These are phyloP conservation scores for Westerdykella aurantiaca DNA, from an alignment of 2,329 filamentous ascomycete species.

Conservation along the genomic window DNA sequence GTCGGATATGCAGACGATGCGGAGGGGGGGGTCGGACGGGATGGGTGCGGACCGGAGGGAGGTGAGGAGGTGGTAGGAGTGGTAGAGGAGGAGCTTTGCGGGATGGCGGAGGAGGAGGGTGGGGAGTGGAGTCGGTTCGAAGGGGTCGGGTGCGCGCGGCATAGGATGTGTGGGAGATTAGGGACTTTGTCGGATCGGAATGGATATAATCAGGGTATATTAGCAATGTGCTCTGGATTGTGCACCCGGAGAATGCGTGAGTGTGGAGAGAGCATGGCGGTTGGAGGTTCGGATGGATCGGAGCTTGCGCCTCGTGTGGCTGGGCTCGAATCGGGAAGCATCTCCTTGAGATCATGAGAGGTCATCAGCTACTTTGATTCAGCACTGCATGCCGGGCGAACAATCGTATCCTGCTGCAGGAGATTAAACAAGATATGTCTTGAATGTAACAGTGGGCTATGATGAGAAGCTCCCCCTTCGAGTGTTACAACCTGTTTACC, in stretches of 20 bases:
- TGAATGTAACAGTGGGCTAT: too few relatives aligned
- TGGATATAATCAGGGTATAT: neutral
- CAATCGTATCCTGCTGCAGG: too few relatives aligned
- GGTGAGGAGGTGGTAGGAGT: neutral
- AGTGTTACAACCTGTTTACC: too few relatives aligned
- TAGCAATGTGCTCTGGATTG: too few relatives aligned
- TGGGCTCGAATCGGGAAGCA: too few relatives aligned
- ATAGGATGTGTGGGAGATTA: constrained; percentile 9
- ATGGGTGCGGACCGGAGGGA: constrained; percentile 47
- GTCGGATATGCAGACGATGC: constrained; percentile 63
- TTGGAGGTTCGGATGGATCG: neutral
- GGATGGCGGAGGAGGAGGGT: constrained; percentile 15
- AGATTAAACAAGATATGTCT: too few relatives aligned
- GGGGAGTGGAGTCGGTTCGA: constrained; percentile 43
- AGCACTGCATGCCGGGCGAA: too few relatives aligned
- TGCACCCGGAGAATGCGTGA: too few relatives aligned
- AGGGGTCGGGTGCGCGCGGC: constrained; percentile 30
- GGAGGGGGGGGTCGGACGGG: constrained; percentile 45
- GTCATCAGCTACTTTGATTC: too few relatives aligned
- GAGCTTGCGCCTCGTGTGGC: neutral
- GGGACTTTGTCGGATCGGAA: constrained; percentile 12
- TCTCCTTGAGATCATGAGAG: too few relatives aligned
- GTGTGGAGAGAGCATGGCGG: too few relatives aligned
- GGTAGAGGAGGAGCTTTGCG: constrained; percentile 49
- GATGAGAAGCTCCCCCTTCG: too few relatives aligned